Conservation (phyloP, 305 asterid species). For the Rubia balearica region DNA sequence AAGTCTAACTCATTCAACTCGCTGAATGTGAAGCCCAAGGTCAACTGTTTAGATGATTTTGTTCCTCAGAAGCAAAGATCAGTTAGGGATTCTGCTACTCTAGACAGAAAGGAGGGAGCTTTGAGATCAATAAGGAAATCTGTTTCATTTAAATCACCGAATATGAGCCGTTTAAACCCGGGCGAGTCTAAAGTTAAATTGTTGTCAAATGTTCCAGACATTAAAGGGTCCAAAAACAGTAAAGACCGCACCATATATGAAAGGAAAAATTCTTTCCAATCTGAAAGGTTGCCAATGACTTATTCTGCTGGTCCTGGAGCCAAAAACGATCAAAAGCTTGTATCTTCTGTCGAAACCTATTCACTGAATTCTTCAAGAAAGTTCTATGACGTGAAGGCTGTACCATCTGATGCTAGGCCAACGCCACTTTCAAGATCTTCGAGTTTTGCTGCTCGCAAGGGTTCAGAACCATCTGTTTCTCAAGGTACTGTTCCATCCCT, state of each 20-base stretch:
- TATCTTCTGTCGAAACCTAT: constrained; percentile 34
- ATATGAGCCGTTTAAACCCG: constrained; percentile 29
- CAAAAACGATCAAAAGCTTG: constrained; percentile 43
- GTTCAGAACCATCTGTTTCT: constrained; percentile 35
- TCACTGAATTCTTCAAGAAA: constrained; percentile 29
- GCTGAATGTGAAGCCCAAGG: constrained; percentile 54
- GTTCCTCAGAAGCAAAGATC: constrained; percentile 59
- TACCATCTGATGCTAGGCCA: constrained; percentile 41
- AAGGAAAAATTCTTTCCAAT: constrained; percentile 52
- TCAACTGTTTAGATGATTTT: constrained; percentile 67
- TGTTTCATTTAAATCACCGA: constrained; percentile 55
- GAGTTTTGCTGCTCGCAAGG: constrained; percentile 51
- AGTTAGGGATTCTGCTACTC: constrained; percentile 43
- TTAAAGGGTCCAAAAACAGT: constrained; percentile 31
- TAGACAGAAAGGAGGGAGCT: constrained; percentile 46
- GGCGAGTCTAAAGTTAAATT: constrained; percentile 62
- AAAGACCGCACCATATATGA: constrained; percentile 54
- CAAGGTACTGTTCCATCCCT: constrained; percentile 34
- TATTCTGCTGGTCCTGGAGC: constrained; percentile 34
- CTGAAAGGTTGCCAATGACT: constrained; percentile 38
- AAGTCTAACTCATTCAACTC: constrained; percentile 76
- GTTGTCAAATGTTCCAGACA: constrained; percentile 56
- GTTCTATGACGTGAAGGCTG: constrained; percentile 38
- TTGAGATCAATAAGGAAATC: constrained; percentile 62
- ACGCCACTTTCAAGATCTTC: constrained; percentile 44